Base-by-base conservation (phyloP, 257 asterid species). In the Solanum chiquidenum region DNA sequence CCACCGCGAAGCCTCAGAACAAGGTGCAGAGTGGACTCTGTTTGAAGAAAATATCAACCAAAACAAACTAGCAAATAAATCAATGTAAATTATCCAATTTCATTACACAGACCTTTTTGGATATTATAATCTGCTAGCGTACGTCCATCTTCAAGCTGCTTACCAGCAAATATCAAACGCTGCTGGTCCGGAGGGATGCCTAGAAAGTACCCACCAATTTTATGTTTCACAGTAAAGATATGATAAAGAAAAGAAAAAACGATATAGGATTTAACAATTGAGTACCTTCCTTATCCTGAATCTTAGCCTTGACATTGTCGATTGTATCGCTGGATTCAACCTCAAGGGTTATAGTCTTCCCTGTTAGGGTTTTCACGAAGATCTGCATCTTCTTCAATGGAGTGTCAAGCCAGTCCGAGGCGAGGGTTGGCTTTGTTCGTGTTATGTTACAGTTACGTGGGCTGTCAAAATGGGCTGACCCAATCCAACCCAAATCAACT, bases 111-210 rank as follows among this genome's bases (percentile, higher is more conserved):
- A 58, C 66, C 80, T 86, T 86, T 72, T 40, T 73, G 84, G 35
- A 86, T 86, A 75, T 49, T 86, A 64, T 73, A 86, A 42, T 86
- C 86, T 25, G 86, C 76, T 4, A 84, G 34, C 2, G 86, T 84
- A 29, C 86, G 52, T 12, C 86, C 86, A 60, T 84, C 86, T 25
- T 84, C 86, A 55, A 84, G 74, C 58, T 84, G 75, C 38, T 84
- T 84, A 31, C 77, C 77, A 31, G 77, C 25, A 71, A 71, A 71
- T 31, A 71, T 71, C 40, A 71, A 16, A 31, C 12, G 40, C 42
- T 3, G 77, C 77, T 71, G 40, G 77, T 71, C 40, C n/a, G 40
- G 40, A 14, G 40, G 77, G 12, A 71, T 31, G 77, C 40, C 75
- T 29, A 5, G 38, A 58, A 58, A 58, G 25, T 58, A 58, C 12